Percentiles rank a stretch among this genome's conserved stretches.
phyloP scores from a whole-genome alignment of 805 yeast genomes.

The Saturnispora serradocipensis region DNA sequence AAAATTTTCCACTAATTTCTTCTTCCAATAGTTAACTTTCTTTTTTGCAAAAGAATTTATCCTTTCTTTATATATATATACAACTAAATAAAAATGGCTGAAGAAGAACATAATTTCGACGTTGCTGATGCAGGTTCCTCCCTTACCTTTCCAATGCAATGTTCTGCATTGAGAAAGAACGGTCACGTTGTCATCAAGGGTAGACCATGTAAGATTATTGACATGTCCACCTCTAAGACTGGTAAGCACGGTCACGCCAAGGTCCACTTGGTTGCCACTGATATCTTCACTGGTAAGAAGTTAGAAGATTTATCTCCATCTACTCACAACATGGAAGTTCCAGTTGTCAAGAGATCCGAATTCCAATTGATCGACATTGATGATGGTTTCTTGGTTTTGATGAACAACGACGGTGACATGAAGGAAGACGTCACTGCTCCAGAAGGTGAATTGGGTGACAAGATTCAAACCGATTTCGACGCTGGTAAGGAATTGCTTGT shows the following conservation, averaged over 20 bases:
- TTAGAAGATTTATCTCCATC: slow-evolving; percentile 99
- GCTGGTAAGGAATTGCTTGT: slow-evolving; percentile 97
- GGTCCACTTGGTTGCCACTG: slow-evolving; percentile 98
- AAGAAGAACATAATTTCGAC: slow-evolving; percentile 75
- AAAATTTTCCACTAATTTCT: slow-evolving; percentile 1
- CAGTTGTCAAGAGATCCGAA: slow-evolving; percentile 93
- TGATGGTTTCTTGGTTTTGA: slow-evolving; percentile 93
- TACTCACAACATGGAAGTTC: slow-evolving; percentile 99
- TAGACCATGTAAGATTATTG: slow-evolving; percentile 99
- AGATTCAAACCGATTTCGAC: slow-evolving; percentile 85
- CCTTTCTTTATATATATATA: background rate
- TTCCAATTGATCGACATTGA: slow-evolving; percentile 96
- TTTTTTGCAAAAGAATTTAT: background rate
- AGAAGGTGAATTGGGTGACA: slow-evolving; percentile 96
- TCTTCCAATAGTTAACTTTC: slow-evolving; percentile 2
- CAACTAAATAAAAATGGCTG: slow-evolving; percentile 20
- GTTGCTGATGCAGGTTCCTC: slow-evolving; percentile 99
- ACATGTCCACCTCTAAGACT: slow-evolving; percentile 99
- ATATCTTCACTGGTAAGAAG: slow-evolving; percentile 98
- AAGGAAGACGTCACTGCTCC: slow-evolving; percentile 98
- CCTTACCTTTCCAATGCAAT: slow-evolving; percentile 96
- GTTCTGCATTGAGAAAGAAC: slow-evolving; percentile 99
- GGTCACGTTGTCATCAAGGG: slow-evolving; percentile 98
- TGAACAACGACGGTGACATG: slow-evolving; percentile 97
- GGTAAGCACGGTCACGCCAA: slow-evolving; percentile 99